Evolutionary conservation across 371 early-diverging fungal genomes (phyloP).

Genomic region (Mortierella sp.): DNA sequence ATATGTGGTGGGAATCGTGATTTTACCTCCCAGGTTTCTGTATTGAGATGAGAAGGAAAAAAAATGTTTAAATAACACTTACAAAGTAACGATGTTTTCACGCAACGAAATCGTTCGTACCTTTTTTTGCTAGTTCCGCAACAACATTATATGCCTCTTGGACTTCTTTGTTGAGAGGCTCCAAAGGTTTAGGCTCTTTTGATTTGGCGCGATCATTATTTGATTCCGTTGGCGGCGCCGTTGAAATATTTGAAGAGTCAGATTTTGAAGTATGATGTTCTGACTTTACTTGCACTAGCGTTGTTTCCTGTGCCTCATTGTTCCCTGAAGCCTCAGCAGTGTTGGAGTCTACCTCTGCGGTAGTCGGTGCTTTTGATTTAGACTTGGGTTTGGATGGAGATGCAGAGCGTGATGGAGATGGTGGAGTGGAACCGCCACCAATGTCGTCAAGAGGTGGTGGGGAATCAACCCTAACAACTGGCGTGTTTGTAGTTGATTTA

Average conservation of each 20-base stretch:
- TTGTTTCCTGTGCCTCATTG: not conserved
- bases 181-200: conserved; percentile 17
- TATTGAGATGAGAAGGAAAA: not conserved
- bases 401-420: conserved; percentile 24
- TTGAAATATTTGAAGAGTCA: not conserved
- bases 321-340: not conserved
- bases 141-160: conserved; percentile 22
- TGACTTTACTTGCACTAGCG: not conserved
- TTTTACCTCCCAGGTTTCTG: conserved; percentile 58
- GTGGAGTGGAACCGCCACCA: conserved; percentile 10
- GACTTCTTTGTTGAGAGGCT: conserved; percentile 34
- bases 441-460: conserved; percentile 26
- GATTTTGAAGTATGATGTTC: not conserved
- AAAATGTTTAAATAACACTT: not conserved
- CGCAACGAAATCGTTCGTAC: conserved; percentile 2
- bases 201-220: not conserved
- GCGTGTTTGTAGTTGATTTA: conserved; percentile 21
- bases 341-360: not conserved
- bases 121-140: conserved; percentile 36
- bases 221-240: not conserved
- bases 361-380: conserved; percentile 12
- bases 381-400: conserved; percentile 33
- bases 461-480: conserved; percentile 37
- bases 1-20: conserved; percentile 62
- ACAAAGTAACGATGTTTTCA: not conserved